phyloP scores from a whole-genome alignment of 805 yeast species.

The Diddensiella santjacobensis region DNA sequence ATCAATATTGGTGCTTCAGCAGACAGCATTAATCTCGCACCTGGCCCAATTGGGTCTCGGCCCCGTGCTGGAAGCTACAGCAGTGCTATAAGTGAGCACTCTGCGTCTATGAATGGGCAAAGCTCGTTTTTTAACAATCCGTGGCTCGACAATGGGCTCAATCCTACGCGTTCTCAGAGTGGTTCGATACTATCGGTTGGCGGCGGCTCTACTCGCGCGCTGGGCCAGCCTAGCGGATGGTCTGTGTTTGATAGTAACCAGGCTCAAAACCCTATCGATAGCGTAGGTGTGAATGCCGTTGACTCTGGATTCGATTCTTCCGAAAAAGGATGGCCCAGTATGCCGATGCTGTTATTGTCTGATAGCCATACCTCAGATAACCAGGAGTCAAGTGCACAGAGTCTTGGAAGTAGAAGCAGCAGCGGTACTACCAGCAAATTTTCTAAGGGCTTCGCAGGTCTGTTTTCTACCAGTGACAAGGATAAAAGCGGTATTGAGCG shows the following conservation, averaged over 20 bases:
- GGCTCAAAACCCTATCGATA: background rate
- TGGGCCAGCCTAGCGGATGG: conserved; percentile 5
- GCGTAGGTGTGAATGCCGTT: background rate
- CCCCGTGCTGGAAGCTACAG: conserved; percentile 23
- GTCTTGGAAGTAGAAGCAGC: conserved; percentile 12
- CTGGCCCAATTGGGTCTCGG: conserved; percentile 18
- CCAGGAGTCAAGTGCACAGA: conserved; percentile 3
- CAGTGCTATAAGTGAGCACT: conserved; percentile 8
- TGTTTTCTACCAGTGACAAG: conserved; percentile 13
- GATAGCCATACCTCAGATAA: conserved; percentile 9
- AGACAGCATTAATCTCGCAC: background rate
- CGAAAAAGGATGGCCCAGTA: conserved; percentile 2
- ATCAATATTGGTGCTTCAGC: background rate
- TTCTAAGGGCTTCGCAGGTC: conserved; percentile 20
- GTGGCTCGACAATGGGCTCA: conserved; percentile 7
- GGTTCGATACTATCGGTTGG: conserved; percentile 11
- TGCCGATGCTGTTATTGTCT: conserved; percentile 10
- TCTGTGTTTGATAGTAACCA: conserved; percentile 12
- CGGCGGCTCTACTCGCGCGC: background rate
- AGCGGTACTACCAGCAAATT: conserved; percentile 13
- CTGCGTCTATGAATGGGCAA: conserved; percentile 3
- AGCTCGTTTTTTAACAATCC: conserved; percentile 8
- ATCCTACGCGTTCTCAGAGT: conserved; percentile 10
- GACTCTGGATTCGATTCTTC: conserved; percentile 8
- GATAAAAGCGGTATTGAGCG: conserved; percentile 9